phyloP scores from a whole-genome alignment of 2,329 filamentous ascomycete genomes.

The Venturia pyrina region DNA sequence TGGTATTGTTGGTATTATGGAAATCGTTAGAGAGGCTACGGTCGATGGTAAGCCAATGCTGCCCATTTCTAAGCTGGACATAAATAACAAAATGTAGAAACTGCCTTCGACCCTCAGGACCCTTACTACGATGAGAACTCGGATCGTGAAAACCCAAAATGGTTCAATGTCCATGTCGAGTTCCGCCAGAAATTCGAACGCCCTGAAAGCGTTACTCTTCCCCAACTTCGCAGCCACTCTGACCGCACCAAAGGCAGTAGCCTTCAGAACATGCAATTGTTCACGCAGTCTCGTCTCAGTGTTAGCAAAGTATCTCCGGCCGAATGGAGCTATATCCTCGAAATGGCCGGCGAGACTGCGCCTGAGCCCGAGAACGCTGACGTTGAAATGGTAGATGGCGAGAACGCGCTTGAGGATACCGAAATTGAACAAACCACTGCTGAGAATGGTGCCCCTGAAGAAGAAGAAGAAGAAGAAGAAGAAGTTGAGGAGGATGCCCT shows the following conservation, averaged over 20 bases:
- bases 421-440: background rate
- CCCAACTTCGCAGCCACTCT: conserved; percentile 58
- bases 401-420: background rate
- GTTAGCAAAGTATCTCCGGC: conserved; percentile 56
- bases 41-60: conserved; percentile 53
- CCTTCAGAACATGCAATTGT: conserved; percentile 68
- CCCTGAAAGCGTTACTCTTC: conserved; percentile 54
- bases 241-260: conserved; percentile 36
- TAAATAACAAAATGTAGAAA: conserved; percentile 35
- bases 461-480: background rate
- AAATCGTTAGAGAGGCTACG: conserved; percentile 75
- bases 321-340: conserved; percentile 57
- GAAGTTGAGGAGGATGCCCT: background rate
- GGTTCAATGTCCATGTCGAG: conserved; percentile 82
- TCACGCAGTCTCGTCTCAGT: conserved; percentile 74
- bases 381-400: background rate
- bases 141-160: conserved; percentile 59
- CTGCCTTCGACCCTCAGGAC: conserved; percentile 59
- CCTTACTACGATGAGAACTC: conserved; percentile 81
- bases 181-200: conserved; percentile 69
- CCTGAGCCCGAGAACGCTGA: background rate
- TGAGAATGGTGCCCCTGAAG: background rate
- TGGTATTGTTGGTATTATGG: conserved; percentile 79
- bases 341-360: conserved; percentile 30
- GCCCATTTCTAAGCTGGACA: background rate